phyloP scores from a whole-genome alignment of 352 stramenopile species.

The Achlya hypogyna region DNA sequence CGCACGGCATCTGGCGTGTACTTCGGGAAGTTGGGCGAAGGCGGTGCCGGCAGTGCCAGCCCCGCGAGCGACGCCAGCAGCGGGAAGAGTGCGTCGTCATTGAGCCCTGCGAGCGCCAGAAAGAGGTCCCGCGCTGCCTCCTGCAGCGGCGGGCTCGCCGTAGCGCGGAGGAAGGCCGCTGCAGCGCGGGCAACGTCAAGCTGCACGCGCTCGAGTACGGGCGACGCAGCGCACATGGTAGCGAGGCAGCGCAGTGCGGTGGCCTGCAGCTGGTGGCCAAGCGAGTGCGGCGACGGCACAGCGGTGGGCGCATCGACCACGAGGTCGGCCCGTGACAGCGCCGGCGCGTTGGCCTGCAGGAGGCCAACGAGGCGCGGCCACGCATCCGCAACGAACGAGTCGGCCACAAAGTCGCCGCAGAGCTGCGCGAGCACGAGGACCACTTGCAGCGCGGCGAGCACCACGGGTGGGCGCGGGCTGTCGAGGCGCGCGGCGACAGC shows the following conservation, averaged over 20 bases:
- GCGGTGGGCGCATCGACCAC: not conserved
- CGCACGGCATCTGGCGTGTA: not conserved
- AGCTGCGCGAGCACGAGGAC: conserved; percentile 40
- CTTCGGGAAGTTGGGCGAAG: not conserved
- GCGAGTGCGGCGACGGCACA: not conserved
- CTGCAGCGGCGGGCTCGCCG: not conserved
- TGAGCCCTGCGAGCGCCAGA: not conserved
- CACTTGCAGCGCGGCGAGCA: conserved; percentile 42
- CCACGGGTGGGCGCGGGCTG: conserved; percentile 49
- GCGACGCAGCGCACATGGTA: not conserved
- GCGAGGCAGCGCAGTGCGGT: not conserved
- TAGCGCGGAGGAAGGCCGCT: not conserved
- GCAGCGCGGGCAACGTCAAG: not conserved
- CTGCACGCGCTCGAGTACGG: not conserved
- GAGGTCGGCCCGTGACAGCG: not conserved
- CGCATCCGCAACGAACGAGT: conserved; percentile 69
- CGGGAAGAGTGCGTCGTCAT: conserved; percentile 6
- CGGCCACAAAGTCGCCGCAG: conserved; percentile 69
- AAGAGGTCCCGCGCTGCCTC: not conserved
- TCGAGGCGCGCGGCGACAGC: conserved; percentile 49
- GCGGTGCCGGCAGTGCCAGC: not conserved
- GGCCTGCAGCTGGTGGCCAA: conserved; percentile 4
- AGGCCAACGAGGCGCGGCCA: conserved; percentile 50
- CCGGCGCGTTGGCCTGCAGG: conserved; percentile 17
- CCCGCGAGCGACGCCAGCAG: not conserved